Base-by-base conservation (phyloP, 2,329 filamentous ascomycete species). In the Nothophaeocryptopus gaeumannii region DNA sequence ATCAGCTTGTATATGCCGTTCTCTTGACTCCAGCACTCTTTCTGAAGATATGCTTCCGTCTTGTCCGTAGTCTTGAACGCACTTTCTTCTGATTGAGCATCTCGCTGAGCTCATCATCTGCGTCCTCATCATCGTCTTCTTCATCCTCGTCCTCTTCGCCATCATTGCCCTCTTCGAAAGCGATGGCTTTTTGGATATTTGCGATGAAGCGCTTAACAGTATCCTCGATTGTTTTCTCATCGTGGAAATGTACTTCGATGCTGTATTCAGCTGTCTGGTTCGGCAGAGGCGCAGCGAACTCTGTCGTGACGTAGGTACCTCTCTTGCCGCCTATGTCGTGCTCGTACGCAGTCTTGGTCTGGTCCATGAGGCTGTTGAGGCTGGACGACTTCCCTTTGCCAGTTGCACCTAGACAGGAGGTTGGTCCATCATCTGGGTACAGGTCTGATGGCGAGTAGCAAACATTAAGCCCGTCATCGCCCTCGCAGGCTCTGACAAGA, bases 321-420 rank as follows among this genome's bases (percentile, higher is more conserved):
- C 53, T 49, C 15, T 53, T 50, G 9, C 35, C 15, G 30, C 50
- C 53, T 29, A 41, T 38, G n/a, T n/a, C n/a, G 36, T 48, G 42
- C 34, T 45, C 49, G 32, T 48, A 50, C 3, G 49, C 53, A 11
- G 36, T 39, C 15, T 41, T 42, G 5, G 30, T 35, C 16, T 51
- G 29, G 9, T 39, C 37, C 13, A 50, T 32, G 4, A 60, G 16
- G 2, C 44, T 29, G 15, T 47, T 56, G 8, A 56, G 43, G 9
- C 44, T 36, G 1, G 45, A 47, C 1, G 55, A 56, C 20, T 59
- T 59, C n/a, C 57, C 57, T 14, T 51, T 57, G 2, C 55, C 57
- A 12, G 57, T 51, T 9, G 45, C 36, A 10, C 55, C 57, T 5
- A 50, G 32, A 14, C 41, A 51, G 4, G 45, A 45, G 2, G 43